phyloP scores from a whole-genome alignment of 306 rosid species.

The Elaeagnus macrophylla region DNA sequence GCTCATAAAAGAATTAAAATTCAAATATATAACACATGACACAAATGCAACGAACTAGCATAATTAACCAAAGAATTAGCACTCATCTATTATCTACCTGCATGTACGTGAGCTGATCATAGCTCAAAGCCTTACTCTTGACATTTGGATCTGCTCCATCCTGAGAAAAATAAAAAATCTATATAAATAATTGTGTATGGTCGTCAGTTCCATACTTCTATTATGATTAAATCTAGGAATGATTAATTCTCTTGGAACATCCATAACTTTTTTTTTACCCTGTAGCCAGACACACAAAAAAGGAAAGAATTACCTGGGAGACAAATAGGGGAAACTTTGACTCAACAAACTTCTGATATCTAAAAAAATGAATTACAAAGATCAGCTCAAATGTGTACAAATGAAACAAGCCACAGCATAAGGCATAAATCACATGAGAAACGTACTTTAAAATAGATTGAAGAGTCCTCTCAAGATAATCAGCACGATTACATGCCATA shows the following conservation, averaged over 20 bases:
- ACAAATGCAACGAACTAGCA: background rate
- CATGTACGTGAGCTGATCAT: slow-evolving; percentile 68
- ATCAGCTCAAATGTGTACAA: slow-evolving; percentile 21
- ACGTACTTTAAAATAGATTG: slow-evolving; percentile 71
- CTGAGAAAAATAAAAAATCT: slow-evolving; percentile 29
- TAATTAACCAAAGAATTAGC: background rate
- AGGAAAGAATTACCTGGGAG: slow-evolving; percentile 64
- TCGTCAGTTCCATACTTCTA: slow-evolving; percentile 7
- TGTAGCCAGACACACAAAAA: background rate
- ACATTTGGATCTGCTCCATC: slow-evolving; percentile 74
- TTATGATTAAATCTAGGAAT: slow-evolving; percentile 18
- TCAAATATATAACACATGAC: background rate
- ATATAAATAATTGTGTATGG: slow-evolving; percentile 9
- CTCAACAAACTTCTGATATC: slow-evolving; percentile 69
- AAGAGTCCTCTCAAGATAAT: slow-evolving; percentile 82
- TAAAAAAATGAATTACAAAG: slow-evolving; percentile 25
- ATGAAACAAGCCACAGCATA: slow-evolving; percentile 8
- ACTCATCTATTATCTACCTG: slow-evolving; percentile 44
- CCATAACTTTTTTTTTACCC: background rate
- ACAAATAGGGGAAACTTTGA: slow-evolving; percentile 78
- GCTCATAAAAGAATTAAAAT: background rate
- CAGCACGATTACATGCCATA: slow-evolving; percentile 98
- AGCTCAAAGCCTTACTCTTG: slow-evolving; percentile 71
- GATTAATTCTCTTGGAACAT: background rate
- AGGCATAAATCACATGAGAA: slow-evolving; percentile 3